Base-by-base conservation (phyloP, 2,329 filamentous ascomycete species). In the Fusarium sp. region DNA sequence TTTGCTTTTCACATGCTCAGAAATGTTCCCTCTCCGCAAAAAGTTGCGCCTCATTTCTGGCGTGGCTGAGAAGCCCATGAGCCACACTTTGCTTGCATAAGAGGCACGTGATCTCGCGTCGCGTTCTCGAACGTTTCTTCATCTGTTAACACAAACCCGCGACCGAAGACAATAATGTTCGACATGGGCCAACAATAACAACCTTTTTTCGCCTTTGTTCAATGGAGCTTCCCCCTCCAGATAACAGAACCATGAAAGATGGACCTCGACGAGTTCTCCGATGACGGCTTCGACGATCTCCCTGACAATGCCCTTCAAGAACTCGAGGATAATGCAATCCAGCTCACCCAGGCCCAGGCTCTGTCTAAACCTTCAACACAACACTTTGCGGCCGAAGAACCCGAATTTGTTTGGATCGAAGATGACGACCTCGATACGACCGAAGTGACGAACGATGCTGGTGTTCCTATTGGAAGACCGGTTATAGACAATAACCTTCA, bases 311-410 rank as follows among this genome's bases (percentile, higher is more conserved):
- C 82, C 46, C 80, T 91, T 5, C 83, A 88, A 71, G 88, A 90
- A 75, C 86, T 92, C 66, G 90, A 92, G 75, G 85, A 86, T 72
- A 85, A 86, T 74, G 89, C 89, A 39, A 87, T 91, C 68, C 86
- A 86, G 69, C 85, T 85, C 69, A 91, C 89, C 6, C 87, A 90
- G 70, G 70, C 69, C 24, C 74, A 71, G 26, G 67, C 67, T 15
- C 63, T 72, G 15, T 68, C 72, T 4, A 75, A 74, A 40, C 58
- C 53, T 45, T 72, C 69, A 17, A 74, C 67, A 20, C 73, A 69
- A 17, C 66, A 51, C 5, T 69, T 64, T 15, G 73, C 69, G 33
- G 70, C 73, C 55, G 68, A 74, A 49, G 77, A 77, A 18, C 74
- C 78, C 40, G 78, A 82, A 22, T 81, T 81, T 44, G 80, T 81